Conservation (phyloP, 345 rosid species). For the Eutrema heterophyllum region DNA sequence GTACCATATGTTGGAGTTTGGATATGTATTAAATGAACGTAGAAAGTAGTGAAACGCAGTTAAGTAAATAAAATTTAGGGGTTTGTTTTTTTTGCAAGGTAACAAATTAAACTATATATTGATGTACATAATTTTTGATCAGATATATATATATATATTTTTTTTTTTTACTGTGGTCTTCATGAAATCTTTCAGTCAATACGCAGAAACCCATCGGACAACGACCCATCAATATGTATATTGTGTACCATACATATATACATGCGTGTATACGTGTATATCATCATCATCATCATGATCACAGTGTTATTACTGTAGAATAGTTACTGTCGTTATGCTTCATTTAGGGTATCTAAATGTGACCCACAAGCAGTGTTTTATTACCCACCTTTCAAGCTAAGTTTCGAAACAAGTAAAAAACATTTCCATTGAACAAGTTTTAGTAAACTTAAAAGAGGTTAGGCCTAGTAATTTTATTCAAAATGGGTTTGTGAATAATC, state of each 20-base stretch:
- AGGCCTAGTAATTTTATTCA: neutral
- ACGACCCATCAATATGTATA: conserved; percentile 29
- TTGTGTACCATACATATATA: conserved; percentile 9
- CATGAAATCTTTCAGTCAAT: conserved; percentile 37
- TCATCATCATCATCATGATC: neutral
- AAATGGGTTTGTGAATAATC: neutral
- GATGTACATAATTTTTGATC: conserved; percentile 12
- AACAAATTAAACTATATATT: neutral
- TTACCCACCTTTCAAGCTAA: conserved; percentile 34
- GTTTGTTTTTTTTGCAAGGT: neutral
- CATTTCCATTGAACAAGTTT: neutral
- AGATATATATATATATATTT: neutral
- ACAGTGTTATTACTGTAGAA: conserved; percentile 30
- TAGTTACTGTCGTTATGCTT: conserved; percentile 31
- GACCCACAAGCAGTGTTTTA: conserved; percentile 33
- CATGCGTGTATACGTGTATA: neutral
- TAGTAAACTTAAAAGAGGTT: neutral
- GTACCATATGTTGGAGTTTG: conserved; percentile 32
- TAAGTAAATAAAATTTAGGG: neutral
- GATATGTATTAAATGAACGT: conserved; percentile 29
- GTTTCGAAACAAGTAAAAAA: conserved; percentile 20
- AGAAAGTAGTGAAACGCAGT: conserved; percentile 20
- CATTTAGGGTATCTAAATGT: conserved; percentile 30
- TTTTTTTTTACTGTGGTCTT: conserved; percentile 29
- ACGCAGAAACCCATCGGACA: conserved; percentile 34